Evolutionary conservation across 208 protist species (phyloP), one percentile per base, ranked within the genome.

Genomic region (Leishmania lainsoni): DNA sequence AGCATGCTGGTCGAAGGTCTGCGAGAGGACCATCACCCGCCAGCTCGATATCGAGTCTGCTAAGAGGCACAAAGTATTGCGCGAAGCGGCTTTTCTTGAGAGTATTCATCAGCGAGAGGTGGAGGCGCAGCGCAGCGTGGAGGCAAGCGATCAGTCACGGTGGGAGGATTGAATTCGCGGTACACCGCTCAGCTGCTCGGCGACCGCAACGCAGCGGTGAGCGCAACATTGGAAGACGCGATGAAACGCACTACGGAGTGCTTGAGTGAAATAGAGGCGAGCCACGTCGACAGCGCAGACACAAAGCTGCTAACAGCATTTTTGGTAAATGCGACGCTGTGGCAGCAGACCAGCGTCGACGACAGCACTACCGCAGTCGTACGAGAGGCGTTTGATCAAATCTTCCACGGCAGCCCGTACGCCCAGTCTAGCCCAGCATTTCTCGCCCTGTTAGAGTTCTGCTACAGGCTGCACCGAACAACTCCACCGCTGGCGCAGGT

Each of bases 1-100:
- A 26, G 77, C 59, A 54, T 97, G 93, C 90, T 95, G 94, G 92
- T 86, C 92, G 29, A 42, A 89, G 17, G 84, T 97, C 74, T 96
- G 92, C 77, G 87, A 92, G 54, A 89, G 93, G 79, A 79, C 90
- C 48, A 81, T 94, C 29, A 88, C 92, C 48, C 92, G 91, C 32
- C 86, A 90, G 61, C 83, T 91, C 26, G 78, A 90, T 77, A 87
- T 86, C 26, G 91, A 92, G 76, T 75, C 81, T 42, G 92, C 93
- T 0, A 78, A 83, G 65, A 56, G 66, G 22, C 71, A 91, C 59
- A 86, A 90, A 71, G 52, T 70, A 14, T 10, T 79, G n/a, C 81
- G 91, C 61, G 85, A 88, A 20, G 83, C n/a, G 17, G 86, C 85
- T 59, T 93, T 91, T 58, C 86, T 96, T 12, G 77, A 83, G 42